A percentile compares a stretch with the other conserved stretches of the same genome.
These are phyloP conservation scores for Arachis hypogaea DNA, from an alignment of 306 rosid genomes.

Conservation along the genomic window DNA sequence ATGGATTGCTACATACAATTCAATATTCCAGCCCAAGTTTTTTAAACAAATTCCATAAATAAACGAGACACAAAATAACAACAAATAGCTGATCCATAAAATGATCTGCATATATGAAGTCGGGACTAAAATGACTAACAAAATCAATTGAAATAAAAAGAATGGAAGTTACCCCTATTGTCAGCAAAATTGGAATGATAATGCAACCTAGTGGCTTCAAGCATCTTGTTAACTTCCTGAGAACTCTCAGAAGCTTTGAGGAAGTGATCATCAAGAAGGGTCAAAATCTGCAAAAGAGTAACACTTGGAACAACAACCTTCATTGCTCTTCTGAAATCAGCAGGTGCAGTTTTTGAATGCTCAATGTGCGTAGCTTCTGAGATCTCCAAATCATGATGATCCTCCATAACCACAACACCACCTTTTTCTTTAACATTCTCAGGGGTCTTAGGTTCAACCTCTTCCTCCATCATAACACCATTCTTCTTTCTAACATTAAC, in stretches of 20 bases:
- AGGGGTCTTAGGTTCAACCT: conserved; percentile 75
- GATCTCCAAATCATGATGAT: conserved; percentile 29
- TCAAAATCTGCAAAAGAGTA: conserved; percentile 58
- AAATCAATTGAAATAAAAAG: neutral
- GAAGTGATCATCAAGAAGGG: conserved; percentile 70
- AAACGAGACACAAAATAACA: neutral
- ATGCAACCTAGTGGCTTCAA: conserved; percentile 89
- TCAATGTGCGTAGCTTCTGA: conserved; percentile 53
- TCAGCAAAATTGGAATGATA: conserved; percentile 93
- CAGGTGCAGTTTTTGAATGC: conserved; percentile 72
- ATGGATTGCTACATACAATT: too few relatives aligned
- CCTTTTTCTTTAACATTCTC: conserved; percentile 50
- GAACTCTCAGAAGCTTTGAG: conserved; percentile 72
- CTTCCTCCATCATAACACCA: conserved; percentile 40
- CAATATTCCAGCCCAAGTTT: too few relatives aligned
- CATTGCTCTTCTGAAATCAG: conserved; percentile 59
- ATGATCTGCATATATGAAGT: too few relatives aligned
- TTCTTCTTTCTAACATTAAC: neutral
- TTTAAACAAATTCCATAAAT: neutral
- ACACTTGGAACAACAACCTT: conserved; percentile 51
- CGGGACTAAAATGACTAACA: neutral
- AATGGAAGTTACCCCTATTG: conserved; percentile 60
- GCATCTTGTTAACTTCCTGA: conserved; percentile 78
- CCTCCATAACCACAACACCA: neutral
- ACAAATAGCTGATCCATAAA: neutral